These are phyloP conservation scores for Mycosphaerella arachidis DNA, from an alignment of 2,329 filamentous ascomycete species.

Conservation along the genomic window DNA sequence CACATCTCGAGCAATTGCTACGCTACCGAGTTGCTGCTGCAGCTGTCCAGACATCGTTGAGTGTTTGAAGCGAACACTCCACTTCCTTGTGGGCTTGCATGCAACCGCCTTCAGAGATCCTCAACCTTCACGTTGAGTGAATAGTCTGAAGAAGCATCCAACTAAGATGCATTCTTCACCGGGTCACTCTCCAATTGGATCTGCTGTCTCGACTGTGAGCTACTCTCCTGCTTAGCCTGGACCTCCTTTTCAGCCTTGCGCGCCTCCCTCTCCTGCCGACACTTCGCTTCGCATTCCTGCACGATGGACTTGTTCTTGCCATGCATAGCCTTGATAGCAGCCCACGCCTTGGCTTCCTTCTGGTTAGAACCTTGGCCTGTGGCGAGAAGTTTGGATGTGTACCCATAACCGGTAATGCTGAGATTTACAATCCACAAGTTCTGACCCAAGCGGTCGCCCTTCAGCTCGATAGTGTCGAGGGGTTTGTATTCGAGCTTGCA, in stretches of 20 bases:
- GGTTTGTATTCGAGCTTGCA: slow-evolving; percentile 44
- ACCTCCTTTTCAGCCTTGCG: slow-evolving; percentile 6
- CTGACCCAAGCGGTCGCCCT: slow-evolving; percentile 48
- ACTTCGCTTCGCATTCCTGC: slow-evolving; percentile 25
- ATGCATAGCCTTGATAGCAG: slow-evolving; percentile 57
- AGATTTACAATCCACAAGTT: slow-evolving; percentile 56
- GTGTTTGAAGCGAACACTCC: no score
- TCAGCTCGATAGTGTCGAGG: slow-evolving; percentile 51
- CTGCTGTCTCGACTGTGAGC: slow-evolving; percentile 2
- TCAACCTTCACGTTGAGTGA: slow-evolving; percentile 14
- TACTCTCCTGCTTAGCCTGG: not conserved
- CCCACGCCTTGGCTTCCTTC: slow-evolving; percentile 63
- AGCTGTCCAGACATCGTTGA: no score
- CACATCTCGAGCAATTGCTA: no score
- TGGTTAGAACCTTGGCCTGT: slow-evolving; percentile 62
- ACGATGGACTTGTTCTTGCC: slow-evolving; percentile 38
- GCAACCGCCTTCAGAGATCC: no score
- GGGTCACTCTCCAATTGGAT: not conserved
- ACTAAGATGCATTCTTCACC: not conserved
- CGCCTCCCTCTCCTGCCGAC: slow-evolving; percentile 14
- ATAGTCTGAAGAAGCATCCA: not conserved
- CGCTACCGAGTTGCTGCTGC: no score
- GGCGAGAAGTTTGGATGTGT: slow-evolving; percentile 58
- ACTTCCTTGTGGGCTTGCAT: no score
- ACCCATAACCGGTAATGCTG: slow-evolving; percentile 65